Percentiles rank a stretch among this genome's conserved stretches.
Conservation (phyloP, 805 yeast genomes). For the Metschnikowia peoriensis region DNA sequence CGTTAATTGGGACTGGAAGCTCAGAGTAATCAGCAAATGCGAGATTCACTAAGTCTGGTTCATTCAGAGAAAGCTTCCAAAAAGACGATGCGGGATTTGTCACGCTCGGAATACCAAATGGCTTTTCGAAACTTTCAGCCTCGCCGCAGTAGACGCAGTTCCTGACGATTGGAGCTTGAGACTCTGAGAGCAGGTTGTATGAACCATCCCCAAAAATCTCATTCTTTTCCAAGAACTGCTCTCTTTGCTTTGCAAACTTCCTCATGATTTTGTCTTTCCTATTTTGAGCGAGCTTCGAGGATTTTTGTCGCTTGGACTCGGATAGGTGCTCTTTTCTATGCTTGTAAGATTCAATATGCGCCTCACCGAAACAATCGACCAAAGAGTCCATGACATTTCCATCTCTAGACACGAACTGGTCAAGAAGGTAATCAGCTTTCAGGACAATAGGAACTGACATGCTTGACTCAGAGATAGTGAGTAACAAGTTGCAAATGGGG, state of each 20-base stretch:
- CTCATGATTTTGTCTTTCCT: slow-evolving; percentile 61
- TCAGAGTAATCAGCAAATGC: slow-evolving; percentile 21
- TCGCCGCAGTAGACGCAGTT: slow-evolving; percentile 28
- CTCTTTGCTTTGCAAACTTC: slow-evolving; percentile 57
- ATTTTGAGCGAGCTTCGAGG: slow-evolving; percentile 56
- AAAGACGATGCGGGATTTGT: slow-evolving; percentile 46
- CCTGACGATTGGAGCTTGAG: slow-evolving; percentile 2
- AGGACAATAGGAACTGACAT: slow-evolving; percentile 47
- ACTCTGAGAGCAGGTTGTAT: not conserved
- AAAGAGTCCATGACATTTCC: slow-evolving; percentile 50
- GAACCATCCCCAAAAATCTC: slow-evolving; percentile 16
- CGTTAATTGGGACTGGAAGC: slow-evolving; percentile 18
- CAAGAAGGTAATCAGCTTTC: slow-evolving; percentile 60
- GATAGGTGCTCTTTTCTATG: slow-evolving; percentile 37
- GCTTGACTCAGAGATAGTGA: slow-evolving; percentile 48
- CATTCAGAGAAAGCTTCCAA: slow-evolving; percentile 43
- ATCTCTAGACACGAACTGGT: slow-evolving; percentile 48
- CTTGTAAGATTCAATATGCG: slow-evolving; percentile 49
- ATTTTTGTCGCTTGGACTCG: slow-evolving; percentile 57
- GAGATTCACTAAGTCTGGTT: slow-evolving; percentile 15
- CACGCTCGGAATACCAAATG: slow-evolving; percentile 60
- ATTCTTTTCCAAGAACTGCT: slow-evolving; percentile 42
- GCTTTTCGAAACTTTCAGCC: slow-evolving; percentile 28
- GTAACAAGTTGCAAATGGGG: slow-evolving; percentile 56
- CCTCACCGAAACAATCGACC: slow-evolving; percentile 56